Conservation (phyloP, 2,329 filamentous ascomycete species). For the Trichoderma hamatum region DNA sequence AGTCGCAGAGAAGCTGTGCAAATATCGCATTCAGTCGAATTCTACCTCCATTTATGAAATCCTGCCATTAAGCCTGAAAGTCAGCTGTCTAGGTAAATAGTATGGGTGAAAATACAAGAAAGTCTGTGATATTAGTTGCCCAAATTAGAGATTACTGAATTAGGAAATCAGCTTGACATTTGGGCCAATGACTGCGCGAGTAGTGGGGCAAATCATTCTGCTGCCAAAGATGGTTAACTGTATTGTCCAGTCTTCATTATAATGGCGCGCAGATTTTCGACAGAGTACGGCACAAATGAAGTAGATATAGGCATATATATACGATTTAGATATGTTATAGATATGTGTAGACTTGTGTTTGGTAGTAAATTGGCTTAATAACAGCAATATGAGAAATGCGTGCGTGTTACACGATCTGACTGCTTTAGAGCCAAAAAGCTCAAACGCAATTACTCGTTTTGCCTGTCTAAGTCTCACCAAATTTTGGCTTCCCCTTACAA, state of each 20-base stretch:
- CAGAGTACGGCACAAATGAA: neutral
- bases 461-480: no score
- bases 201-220: neutral
- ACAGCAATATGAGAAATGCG: no score
- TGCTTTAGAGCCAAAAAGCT: no score
- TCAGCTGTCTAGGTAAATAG: neutral
- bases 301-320: neutral
- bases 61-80: neutral
- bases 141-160: slow-evolving; percentile 2
- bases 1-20: no score
- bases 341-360: neutral
- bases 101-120: neutral
- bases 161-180: neutral
- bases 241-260: neutral
- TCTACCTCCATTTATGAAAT: neutral
- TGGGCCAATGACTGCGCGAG: neutral
- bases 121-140: neutral
- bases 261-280: neutral
- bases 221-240: neutral
- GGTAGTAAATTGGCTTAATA: neutral
- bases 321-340: rapidly evolving
- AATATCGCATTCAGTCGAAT: neutral
- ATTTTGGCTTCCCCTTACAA: no score
- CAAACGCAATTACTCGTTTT: no score
- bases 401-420: no score